Evolutionary conservation across 2,329 filamentous ascomycete species (phyloP).

Genomic region (Endothia cerciana): DNA sequence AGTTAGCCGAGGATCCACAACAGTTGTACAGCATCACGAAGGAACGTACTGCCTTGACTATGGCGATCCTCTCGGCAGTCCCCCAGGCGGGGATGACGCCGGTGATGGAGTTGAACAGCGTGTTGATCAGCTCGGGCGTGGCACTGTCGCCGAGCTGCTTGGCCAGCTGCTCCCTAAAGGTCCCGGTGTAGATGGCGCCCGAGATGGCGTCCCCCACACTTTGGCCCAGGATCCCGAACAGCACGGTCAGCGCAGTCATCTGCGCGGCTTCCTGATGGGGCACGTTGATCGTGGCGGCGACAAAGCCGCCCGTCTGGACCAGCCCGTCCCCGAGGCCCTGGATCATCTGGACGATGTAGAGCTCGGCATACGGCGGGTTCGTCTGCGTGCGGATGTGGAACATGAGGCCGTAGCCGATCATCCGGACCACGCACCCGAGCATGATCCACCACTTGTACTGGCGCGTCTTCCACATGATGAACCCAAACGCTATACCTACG

Average conservation of each 20-base stretch:
- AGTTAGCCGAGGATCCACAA: neutral
- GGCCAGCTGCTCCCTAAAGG: constrained; percentile 43
- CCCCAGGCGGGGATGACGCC: constrained; percentile 46
- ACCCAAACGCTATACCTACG: constrained; percentile 44
- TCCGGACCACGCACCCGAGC: constrained; percentile 44
- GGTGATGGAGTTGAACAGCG: constrained; percentile 51
- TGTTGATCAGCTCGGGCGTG: constrained; percentile 39
- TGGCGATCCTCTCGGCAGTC: constrained; percentile 43
- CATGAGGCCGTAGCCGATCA: constrained; percentile 56
- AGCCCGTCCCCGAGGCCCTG: constrained; percentile 52
- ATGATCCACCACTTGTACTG: constrained; percentile 53
- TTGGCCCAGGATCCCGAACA: constrained; percentile 45
- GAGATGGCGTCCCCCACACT: constrained; percentile 47
- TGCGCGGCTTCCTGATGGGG: constrained; percentile 51
- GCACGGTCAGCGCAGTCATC: constrained; percentile 50
- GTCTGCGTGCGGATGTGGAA: constrained; percentile 49
- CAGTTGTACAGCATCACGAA: neutral
- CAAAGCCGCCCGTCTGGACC: constrained; percentile 47
- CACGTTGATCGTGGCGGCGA: constrained; percentile 50
- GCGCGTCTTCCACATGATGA: constrained; percentile 46
- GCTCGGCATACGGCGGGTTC: constrained; percentile 46
- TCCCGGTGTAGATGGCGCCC: constrained; percentile 54
- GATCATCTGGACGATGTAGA: constrained; percentile 52
- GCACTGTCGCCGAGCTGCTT: constrained; percentile 41
- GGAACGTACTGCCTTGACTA: constrained; percentile 44